Percentiles rank a stretch among this genome's conserved stretches.
Evolutionary conservation across 306 rosid genomes (phyloP).

Genomic region (Ceratonia siliqua): DNA sequence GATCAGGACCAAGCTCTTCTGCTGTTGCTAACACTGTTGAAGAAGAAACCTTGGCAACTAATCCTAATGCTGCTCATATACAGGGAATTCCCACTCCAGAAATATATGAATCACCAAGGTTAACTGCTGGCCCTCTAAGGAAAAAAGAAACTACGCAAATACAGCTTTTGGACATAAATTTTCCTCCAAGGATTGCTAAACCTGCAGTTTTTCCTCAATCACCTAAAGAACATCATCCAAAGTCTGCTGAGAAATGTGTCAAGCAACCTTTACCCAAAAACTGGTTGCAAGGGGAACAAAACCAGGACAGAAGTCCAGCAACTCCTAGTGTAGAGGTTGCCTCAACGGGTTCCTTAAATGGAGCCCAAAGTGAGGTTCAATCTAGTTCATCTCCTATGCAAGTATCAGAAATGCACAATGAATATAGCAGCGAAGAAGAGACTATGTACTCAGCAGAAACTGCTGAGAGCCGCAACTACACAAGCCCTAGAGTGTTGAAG

Average conservation of each 20-base stretch:
- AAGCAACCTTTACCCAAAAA: constrained; percentile 45
- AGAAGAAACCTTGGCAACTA: constrained; percentile 55
- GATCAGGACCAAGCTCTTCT: constrained; percentile 60
- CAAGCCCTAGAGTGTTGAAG: constrained; percentile 67
- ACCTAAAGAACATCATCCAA: constrained; percentile 37
- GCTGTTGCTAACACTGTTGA: constrained; percentile 55
- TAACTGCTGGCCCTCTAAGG: constrained; percentile 68
- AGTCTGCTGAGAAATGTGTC: constrained; percentile 47
- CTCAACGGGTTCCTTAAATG: constrained; percentile 81
- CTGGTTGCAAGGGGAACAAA: constrained; percentile 47
- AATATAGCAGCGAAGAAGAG: constrained; percentile 87
- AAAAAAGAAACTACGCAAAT: constrained; percentile 53
- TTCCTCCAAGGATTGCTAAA: constrained; percentile 69
- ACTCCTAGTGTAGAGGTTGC: constrained; percentile 54
- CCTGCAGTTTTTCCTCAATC: constrained; percentile 45
- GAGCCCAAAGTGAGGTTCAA: constrained; percentile 72
- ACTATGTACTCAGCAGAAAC: constrained; percentile 99
- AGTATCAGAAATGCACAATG: constrained; percentile 60
- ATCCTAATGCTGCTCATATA: constrained; percentile 54
- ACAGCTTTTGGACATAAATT: constrained; percentile 92
- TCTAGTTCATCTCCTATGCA: constrained; percentile 74
- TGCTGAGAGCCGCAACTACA: constrained; percentile 88
- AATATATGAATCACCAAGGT: constrained; percentile 88
- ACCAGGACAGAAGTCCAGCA: constrained; percentile 30
- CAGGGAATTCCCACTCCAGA: constrained; percentile 98